Evolutionary conservation across 2,329 filamentous ascomycete species (phyloP), one percentile per base, ranked within the genome.

Genomic region (Fusarium pseudocircinatum): DNA sequence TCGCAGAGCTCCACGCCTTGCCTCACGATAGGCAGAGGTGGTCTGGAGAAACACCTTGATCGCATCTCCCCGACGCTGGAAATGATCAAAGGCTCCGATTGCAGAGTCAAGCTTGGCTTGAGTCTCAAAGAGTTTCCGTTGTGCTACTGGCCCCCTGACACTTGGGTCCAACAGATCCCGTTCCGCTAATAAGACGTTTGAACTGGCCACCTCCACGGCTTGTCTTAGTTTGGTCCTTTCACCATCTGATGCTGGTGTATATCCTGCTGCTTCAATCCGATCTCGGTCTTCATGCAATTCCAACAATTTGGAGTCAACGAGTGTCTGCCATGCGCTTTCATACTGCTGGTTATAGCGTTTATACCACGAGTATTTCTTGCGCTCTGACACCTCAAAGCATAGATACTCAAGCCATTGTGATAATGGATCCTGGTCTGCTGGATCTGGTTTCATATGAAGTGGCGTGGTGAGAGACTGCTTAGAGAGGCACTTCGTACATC

Each of bases 341-440:
- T 77, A 76, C 12, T 65, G 43, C 34, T 39, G 28, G n/a, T 66
- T 54, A n/a, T 61, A 52, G 8, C 54, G 18, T 28, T 59, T 71
- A 62, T 77, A 78, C 62, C 67, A 63, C 13, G 69, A 67, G 39
- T 67, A 59, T 20, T 40, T 60, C 22, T 71, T 60, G 42, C 63
- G 65, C 46, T 63, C 61, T 10, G 54, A 57, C 46, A 77, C 60
- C 65, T 80, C 73, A 59, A 74, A 83, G 50, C 62, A 70, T 26
- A 83, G 71, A 61, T 81, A 84, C 70, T 84, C 83, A 58, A 84
- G 81, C 82, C 82, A 84, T 13, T 79, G 82, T 44, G 81, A 78
- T 36, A 83, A 57, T 44, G 77, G 69, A 59, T 82, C 78, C 66
- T 84, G 80, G 4, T 74, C 63, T 53, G 62, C 58, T 6, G 69